Conservation (phyloP, 345 rosid species). For the Turritis glabra region DNA sequence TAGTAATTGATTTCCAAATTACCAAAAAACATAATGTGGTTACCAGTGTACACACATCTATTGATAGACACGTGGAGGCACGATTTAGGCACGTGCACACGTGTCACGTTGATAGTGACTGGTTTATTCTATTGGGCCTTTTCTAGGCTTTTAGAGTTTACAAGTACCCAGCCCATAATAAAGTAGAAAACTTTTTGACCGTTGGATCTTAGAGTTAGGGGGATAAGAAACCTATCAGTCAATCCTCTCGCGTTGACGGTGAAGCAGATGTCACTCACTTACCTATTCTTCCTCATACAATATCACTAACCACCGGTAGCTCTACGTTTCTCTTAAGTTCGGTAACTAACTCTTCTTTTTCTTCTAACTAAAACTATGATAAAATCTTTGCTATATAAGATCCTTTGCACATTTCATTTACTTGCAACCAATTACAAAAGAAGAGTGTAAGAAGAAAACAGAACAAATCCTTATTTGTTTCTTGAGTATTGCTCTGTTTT, state of each 20-base stretch:
- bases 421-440: neutral
- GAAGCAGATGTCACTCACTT: slow-evolving; percentile 2
- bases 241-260: slow-evolving; percentile 22
- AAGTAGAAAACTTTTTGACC: slow-evolving; percentile 4
- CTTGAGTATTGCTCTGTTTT: slow-evolving; percentile 24
- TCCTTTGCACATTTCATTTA: slow-evolving; percentile 10
- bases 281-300: neutral
- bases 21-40: no score
- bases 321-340: neutral
- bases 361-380: neutral
- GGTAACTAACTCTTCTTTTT: neutral
- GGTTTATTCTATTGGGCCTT: neutral
- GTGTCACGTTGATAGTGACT: neutral
- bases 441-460: neutral
- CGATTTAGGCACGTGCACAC: slow-evolving; percentile 19
- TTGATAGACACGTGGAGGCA: slow-evolving; percentile 11
- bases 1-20: no score
- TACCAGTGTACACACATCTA: neutral
- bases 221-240: slow-evolving; percentile 27
- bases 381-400: slow-evolving; percentile 1
- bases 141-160: neutral
- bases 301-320: slow-evolving; percentile 31
- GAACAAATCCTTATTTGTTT: neutral
- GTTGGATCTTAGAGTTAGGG: neutral
- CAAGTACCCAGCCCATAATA: neutral